Conservation (phyloP, 768 basidiomycete species). For the Tubosaeta sp. region DNA sequence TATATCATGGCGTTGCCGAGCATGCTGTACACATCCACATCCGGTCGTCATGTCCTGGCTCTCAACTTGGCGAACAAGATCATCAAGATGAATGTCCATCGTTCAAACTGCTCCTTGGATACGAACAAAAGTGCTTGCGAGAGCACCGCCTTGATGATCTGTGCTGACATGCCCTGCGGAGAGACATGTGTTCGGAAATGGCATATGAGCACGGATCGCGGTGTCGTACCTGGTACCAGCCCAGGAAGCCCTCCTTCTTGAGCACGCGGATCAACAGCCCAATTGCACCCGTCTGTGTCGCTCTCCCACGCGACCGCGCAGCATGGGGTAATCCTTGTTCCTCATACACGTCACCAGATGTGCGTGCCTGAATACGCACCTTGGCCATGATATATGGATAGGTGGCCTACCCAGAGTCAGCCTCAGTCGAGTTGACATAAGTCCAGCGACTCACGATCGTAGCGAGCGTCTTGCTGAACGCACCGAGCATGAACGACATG, state of each 20-base stretch:
- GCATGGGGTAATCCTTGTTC: conserved; percentile 17
- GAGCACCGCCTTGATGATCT: conserved; percentile 92
- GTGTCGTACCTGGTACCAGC: conserved; percentile 86
- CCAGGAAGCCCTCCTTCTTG: conserved; percentile 73
- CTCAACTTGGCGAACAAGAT: conserved; percentile 40
- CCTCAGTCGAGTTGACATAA: neutral
- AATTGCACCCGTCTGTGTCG: conserved; percentile 67
- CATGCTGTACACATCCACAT: neutral
- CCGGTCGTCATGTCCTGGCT: conserved; percentile 6
- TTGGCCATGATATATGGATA: conserved; percentile 97
- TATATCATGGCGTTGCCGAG: neutral
- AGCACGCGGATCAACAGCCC: conserved; percentile 70
- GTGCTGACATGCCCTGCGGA: conserved; percentile 89
- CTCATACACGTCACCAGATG: conserved; percentile 43
- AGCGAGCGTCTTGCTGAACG: conserved; percentile 90
- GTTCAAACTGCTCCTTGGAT: conserved; percentile 96
- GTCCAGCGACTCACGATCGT: conserved; percentile 63
- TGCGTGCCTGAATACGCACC: conserved; percentile 88
- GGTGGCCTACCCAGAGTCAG: conserved; percentile 57
- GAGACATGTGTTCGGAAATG: no score
- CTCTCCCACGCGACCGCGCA: conserved; percentile 14
- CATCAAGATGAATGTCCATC: conserved; percentile 75
- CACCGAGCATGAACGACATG: conserved; percentile 81
- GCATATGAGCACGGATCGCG: conserved; percentile 18
- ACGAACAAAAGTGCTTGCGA: conserved; percentile 95